phyloP scores from a whole-genome alignment of 1,284 basidiomycete species.

The Microbotryum intermedium region DNA sequence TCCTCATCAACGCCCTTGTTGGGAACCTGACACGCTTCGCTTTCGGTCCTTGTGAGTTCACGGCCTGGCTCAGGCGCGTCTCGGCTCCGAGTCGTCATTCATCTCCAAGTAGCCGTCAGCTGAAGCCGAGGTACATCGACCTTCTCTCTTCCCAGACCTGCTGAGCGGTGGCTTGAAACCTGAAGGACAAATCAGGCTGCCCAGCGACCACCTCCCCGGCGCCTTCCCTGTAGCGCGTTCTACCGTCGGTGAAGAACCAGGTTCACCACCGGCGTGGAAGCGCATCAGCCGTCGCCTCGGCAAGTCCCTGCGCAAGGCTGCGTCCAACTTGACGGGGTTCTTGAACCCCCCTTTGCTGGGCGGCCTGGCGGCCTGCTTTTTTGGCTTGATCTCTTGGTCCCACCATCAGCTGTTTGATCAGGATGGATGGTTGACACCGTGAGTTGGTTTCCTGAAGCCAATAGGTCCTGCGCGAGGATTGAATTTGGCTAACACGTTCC shows the following conservation, averaged over 20 bases:
- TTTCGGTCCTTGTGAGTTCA: background rate
- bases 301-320: too few species aligned
- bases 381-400: slow-evolving; percentile 35
- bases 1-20: slow-evolving; percentile 38
- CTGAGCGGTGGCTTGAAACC: background rate
- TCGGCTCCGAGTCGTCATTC: too few species aligned
- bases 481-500: background rate
- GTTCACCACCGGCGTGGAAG: too few species aligned
- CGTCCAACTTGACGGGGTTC: background rate
- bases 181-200: too few species aligned
- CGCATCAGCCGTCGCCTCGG: too few species aligned
- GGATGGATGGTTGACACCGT: slow-evolving; percentile 29
- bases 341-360: slow-evolving; percentile 37
- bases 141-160: background rate
- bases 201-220: background rate
- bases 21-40: slow-evolving; percentile 34
- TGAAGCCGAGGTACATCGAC: background rate
- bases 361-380: slow-evolving; percentile 35
- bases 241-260: too few species aligned
- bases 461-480: background rate
- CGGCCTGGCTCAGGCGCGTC: too few species aligned
- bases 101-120: slow-evolving; percentile 8
- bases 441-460: slow-evolving; percentile 5
- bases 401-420: slow-evolving; percentile 35
- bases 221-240: slow-evolving; percentile 12